phyloP scores from a whole-genome alignment of 2,329 filamentous ascomycete genomes.

The Fusarium nisikadoi region DNA sequence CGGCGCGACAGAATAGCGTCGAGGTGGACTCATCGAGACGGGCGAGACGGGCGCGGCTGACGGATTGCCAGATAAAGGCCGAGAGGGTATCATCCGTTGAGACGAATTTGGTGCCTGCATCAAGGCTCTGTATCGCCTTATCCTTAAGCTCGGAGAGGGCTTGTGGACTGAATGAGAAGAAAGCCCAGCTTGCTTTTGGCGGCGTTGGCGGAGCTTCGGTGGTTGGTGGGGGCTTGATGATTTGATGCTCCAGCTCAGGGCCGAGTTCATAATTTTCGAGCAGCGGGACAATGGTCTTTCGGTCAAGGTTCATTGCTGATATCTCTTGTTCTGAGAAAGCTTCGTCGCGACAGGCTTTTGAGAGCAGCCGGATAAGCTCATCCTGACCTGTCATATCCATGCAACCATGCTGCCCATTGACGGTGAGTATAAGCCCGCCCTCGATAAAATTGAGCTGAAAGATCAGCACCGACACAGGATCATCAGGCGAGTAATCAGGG shows the following conservation, averaged over 20 bases:
- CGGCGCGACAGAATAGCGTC: slow-evolving; percentile 57
- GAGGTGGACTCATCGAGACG: slow-evolving; percentile 43
- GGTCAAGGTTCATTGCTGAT: slow-evolving; percentile 53
- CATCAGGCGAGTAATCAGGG: slow-evolving; percentile 34
- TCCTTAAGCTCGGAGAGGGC: slow-evolving; percentile 56
- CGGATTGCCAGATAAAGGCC: slow-evolving; percentile 61
- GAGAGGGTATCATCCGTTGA: slow-evolving; percentile 65
- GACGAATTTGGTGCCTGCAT: slow-evolving; percentile 48
- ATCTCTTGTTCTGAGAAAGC: slow-evolving; percentile 59
- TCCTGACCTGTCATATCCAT: slow-evolving; percentile 64
- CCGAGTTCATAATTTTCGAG: slow-evolving; percentile 52
- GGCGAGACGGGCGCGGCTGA: slow-evolving; percentile 53
- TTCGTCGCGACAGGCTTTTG: slow-evolving; percentile 59
- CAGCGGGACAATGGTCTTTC: slow-evolving; percentile 52
- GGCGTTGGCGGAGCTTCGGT: slow-evolving; percentile 17
- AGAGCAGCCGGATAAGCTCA: slow-evolving; percentile 58
- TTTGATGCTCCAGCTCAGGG: slow-evolving; percentile 50
- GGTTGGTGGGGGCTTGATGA: slow-evolving; percentile 41
- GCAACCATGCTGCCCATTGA: slow-evolving; percentile 59
- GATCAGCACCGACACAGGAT: slow-evolving; percentile 54
- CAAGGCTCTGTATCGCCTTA: slow-evolving; percentile 43
- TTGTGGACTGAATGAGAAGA: slow-evolving; percentile 55
- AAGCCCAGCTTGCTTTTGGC: slow-evolving; percentile 54
- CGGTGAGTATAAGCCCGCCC: slow-evolving; percentile 61
- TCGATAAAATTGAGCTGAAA: slow-evolving; percentile 61